Percentiles rank a stretch among this genome's conserved stretches.
These are phyloP conservation scores for Exophiala sideris DNA, from an alignment of 2,329 filamentous ascomycete genomes.

Conservation along the genomic window DNA sequence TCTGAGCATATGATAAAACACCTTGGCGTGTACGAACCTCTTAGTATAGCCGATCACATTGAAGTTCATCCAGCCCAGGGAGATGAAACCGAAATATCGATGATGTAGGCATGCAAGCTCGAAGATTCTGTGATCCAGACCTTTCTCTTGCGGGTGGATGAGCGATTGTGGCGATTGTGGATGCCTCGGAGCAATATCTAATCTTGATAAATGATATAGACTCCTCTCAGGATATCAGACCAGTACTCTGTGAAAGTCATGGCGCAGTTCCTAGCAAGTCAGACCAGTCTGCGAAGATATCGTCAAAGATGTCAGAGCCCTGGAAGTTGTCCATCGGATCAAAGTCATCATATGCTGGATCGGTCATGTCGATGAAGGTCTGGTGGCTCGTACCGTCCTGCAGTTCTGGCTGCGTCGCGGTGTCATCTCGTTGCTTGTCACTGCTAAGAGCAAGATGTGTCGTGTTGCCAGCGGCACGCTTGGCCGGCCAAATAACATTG, in stretches of 20 bases:
- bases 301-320: neutral
- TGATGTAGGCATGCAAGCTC: too few species aligned
- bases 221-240: too few species aligned
- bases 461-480: neutral
- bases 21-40: neutral
- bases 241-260: neutral
- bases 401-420: neutral
- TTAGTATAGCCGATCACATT: slow-evolving; percentile 3
- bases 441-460: neutral
- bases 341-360: neutral
- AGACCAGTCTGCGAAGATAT: neutral
- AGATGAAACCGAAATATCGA: too few species aligned
- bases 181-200: too few species aligned
- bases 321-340: neutral
- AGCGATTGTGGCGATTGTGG: too few species aligned
- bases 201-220: too few species aligned
- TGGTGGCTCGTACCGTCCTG: too few species aligned
- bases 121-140: too few species aligned
- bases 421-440: neutral
- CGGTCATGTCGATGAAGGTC: too few species aligned
- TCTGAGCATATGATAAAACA: neutral
- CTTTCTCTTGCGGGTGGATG: too few species aligned
- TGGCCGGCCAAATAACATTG: neutral
- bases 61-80: neutral
- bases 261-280: neutral